Evolutionary conservation across 169 alveolate species (phyloP), one percentile per base, ranked within the genome.

Genomic region (Eimeria zaria): DNA sequence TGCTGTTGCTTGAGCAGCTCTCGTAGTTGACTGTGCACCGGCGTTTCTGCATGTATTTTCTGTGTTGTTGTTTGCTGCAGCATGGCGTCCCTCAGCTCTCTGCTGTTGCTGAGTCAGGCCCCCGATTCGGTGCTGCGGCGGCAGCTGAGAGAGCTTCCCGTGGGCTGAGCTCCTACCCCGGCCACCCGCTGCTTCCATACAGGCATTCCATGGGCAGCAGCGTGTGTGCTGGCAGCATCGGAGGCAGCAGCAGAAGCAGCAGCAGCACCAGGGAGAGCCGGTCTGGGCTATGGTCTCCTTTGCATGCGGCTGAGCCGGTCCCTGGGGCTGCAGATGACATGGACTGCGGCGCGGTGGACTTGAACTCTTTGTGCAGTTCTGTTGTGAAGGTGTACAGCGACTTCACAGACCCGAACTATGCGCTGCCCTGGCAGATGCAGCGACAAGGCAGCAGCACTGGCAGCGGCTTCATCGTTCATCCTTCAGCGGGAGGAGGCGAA

Each of bases 351-450:
- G 80, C 80, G 27, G 27, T 22, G 74, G 48, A 53, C 51, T 27
- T 85, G 55, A 46, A 58, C 24, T 9, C 55, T 8, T 27, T 89
- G 62, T 98, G 95, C 73, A 91, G 95, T 67, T 96, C 98, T 53
- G 98, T 98, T 41, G 97, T 98, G 46, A 98, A 98, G 95, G 87
- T 98, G 62, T 98, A 97, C 95, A 97, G 98, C 89, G 98, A 98
- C 95, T 97, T 97, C 46, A 98, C 99, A 16, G 98, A 97, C 89
- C 99, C 99, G 30, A 98, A 96, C 90, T 97, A 97, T 76, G 98
- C 98, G 27, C 96, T 96, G 90, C 98, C 99, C 6, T 98, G 99
- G 99, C 98, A 97, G 30, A 98, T 97, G 98, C 96, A 97, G 84
- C 95, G 98, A 44, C 99, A 97, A 67, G 96, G 96, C 64, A 97